Evolutionary conservation across 2,329 filamentous ascomycete species (phyloP), one percentile per base, ranked within the genome.

Genomic region (Cladosporium austrohemisphaericum): DNA sequence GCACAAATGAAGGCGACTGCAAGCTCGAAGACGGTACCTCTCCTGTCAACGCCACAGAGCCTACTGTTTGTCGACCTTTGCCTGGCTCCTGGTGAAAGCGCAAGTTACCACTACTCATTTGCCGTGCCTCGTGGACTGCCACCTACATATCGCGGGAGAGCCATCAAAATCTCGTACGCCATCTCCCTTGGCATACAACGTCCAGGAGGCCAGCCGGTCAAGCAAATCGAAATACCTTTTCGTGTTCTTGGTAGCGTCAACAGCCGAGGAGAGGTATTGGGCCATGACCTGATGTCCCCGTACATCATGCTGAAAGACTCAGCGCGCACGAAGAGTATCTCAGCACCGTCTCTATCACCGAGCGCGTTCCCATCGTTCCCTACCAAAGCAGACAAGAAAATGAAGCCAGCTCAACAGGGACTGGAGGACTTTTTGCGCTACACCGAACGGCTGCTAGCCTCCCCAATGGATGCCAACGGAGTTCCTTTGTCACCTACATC

Each of bases 31-130:
- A 86, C 88, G 2, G 85, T 98, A 35, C 93, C 93, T 0, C 74
- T 98, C 38, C 76, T 98, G n/a, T 93, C 88, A 13, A 97, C 92
- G 4, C 91, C 92, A 1, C 93, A 97, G 69, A 95, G 90, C 2
- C 88, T 98, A 53, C 73, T 98, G 10, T 98, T 98, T 66, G 93
- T 98, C 46, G 91, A 98, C 67, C 74, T 98, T 49, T 83, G 86
- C 59, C 78, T 98, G 18, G 84, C 80, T 5, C 91, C 93, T 0
- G 93, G 92, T 1, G 90, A 98, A 69, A 94, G 89, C 67, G 85
- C 81, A 59, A 86, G 84, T 40, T 98, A 86, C 62, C 88, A 86
- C 41, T 98, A 96, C 66, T 80, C 82, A 1, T 96, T 96, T 66
- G 85, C 80, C 36, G 72, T 98, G 47, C 93, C 93, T 1, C 84